Evolutionary conservation across 176 grass and related monocot genomes (phyloP), one percentile per base, ranked within the genome.

Genomic region (Raddia guianensis): DNA sequence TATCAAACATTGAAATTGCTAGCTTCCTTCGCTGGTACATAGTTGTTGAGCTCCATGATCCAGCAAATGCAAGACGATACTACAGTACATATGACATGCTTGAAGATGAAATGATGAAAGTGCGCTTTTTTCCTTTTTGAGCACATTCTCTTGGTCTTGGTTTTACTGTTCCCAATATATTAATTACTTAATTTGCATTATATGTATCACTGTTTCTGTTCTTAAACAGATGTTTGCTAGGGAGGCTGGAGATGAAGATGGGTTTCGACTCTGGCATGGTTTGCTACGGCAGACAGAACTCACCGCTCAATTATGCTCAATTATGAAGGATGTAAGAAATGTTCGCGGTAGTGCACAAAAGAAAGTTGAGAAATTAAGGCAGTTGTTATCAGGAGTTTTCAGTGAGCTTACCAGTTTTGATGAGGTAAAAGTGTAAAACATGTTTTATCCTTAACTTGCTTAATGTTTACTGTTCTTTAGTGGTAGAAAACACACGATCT

Each of bases 21-120:
- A 98, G 96, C 83, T 95, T 98, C 82, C 84, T 98, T 66, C 91
- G 90, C 68, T 98, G 96, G 96, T 98, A 98, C 82, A 83, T 98
- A 49, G 74, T 93, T 67, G 96, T 98, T 43, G 96, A 98, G 85
- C 90, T 98, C 78, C 92, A 88, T 35, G 83, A 91, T 83, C 88
- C 73, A 63, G 68, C 89, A 78, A 90, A 93, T 88, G 92, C 96
- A 78, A 98, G 84, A 64, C 88, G 90, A 43, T 98, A 93, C 69
- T 93, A 91, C 51, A 81, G 70, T 70, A 98, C 90, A 12, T 93
- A 98, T 90, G 96, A 95, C 69, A 82, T 95, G 90, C 88, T 99
- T 58, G 90, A 99, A 93, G 85, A 98, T 82, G 90, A 83, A 77
- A 95, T 95, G 88, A 95, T 95, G 82, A 95, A 91, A 82, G 96